Evolutionary conservation across 331 rosid species (phyloP).

Genomic region (Dryas integrifolia): DNA sequence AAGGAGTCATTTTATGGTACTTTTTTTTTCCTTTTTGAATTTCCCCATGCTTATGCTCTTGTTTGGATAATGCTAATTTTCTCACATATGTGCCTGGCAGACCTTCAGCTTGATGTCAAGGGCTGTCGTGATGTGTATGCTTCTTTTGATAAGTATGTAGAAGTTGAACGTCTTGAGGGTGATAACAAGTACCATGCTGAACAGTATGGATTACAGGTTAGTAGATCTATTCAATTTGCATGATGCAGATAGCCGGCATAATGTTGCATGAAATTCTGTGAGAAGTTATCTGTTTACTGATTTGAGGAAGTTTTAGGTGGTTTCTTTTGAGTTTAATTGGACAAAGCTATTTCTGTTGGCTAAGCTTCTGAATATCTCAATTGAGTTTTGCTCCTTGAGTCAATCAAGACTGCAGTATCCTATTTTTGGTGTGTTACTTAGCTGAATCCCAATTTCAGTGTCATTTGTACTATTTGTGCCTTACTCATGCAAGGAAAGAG

Average conservation of each 20-base stretch:
- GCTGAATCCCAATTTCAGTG: background rate
- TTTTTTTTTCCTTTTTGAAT: constrained; percentile 6
- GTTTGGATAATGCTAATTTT: constrained; percentile 32
- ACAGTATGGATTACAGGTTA: constrained; percentile 85
- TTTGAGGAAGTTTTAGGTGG: constrained; percentile 2
- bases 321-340: background rate
- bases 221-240: constrained; percentile 23
- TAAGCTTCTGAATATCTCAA: background rate
- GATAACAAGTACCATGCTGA: constrained; percentile 92
- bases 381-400: background rate
- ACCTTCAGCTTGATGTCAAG: constrained; percentile 92
- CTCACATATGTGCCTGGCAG: constrained; percentile 39
- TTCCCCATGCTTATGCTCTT: constrained; percentile 20
- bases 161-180: constrained; percentile 88
- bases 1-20: constrained; percentile 93
- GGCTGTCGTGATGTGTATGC: constrained; percentile 90
- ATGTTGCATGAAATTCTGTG: background rate
- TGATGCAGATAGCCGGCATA: background rate
- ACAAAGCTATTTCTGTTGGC: background rate
- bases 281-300: background rate
- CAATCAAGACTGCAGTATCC: background rate
- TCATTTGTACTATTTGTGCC: background rate
- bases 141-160: constrained; percentile 93
- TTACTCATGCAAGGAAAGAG: too few species aligned
- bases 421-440: background rate